phyloP scores from a whole-genome alignment of 495 filamentous ascomycete genomes.

The Xylaria sp. region DNA sequence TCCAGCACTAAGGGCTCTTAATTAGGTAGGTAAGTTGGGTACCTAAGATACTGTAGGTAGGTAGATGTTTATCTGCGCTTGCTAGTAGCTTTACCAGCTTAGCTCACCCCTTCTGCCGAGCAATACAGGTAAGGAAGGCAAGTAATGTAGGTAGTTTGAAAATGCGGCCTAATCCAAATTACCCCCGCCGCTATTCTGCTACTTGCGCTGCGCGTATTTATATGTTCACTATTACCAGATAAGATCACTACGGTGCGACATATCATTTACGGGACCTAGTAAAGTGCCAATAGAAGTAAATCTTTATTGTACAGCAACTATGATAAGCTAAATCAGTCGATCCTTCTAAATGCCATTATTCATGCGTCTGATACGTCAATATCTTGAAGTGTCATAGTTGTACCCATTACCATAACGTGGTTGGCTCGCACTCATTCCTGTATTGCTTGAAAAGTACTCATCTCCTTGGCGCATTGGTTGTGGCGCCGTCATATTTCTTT shows the following conservation, averaged over 20 bases:
- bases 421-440: conserved; percentile 30
- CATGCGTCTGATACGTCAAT: conserved; percentile 27
- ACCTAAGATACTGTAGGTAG: background rate
- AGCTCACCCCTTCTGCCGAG: background rate
- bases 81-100: background rate
- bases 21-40: no score
- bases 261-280: background rate
- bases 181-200: background rate
- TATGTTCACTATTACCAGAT: background rate
- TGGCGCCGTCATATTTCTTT: conserved; percentile 60
- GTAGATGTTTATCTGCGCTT: background rate
- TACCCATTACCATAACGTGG: conserved; percentile 39
- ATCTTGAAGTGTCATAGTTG: conserved; percentile 43
- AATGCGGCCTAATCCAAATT: background rate
- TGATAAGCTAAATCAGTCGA: background rate
- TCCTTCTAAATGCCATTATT: background rate
- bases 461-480: conserved; percentile 43
- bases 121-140: no score
- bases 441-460: conserved; percentile 35
- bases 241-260: background rate
- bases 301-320: conserved; percentile 12
- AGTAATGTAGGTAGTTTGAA: background rate
- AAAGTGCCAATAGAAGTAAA: conserved; percentile 1
- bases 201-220: background rate
- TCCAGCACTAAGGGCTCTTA: no score